Evolutionary conservation across 176 grass and related monocot species (phyloP).

Genomic region (Musa troglodytarum): DNA sequence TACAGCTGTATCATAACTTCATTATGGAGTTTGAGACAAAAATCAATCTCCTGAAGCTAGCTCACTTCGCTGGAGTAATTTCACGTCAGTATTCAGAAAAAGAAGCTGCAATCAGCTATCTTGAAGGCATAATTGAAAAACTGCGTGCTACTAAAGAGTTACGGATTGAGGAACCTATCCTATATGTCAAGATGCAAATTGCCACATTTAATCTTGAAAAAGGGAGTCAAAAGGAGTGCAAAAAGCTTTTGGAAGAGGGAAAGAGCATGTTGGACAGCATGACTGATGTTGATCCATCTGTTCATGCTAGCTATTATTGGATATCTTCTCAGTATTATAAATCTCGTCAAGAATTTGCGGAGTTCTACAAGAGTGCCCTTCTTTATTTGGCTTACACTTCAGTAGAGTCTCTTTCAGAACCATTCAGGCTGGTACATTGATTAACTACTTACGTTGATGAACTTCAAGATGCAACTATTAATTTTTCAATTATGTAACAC

Average conservation of each 20-base stretch:
- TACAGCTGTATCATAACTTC: slow-evolving; percentile 85
- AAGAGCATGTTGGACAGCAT: slow-evolving; percentile 69
- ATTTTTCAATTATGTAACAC: too few species aligned
- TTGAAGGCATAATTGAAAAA: slow-evolving; percentile 70
- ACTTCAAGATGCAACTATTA: too few species aligned
- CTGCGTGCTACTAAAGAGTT: slow-evolving; percentile 48
- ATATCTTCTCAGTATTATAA: slow-evolving; percentile 84
- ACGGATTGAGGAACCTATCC: slow-evolving; percentile 62
- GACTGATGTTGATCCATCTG: slow-evolving; percentile 82
- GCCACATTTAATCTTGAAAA: slow-evolving; percentile 65
- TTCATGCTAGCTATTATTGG: slow-evolving; percentile 84
- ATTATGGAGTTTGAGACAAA: slow-evolving; percentile 87
- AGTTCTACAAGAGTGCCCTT: slow-evolving; percentile 81
- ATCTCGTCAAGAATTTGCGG: slow-evolving; percentile 66
- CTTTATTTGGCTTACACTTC: slow-evolving; percentile 91
- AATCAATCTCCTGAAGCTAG: slow-evolving; percentile 76
- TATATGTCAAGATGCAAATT: slow-evolving; percentile 89
- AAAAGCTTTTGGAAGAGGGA: slow-evolving; percentile 78
- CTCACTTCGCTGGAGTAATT: slow-evolving; percentile 64
- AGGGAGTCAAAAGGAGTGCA: slow-evolving; percentile 69
- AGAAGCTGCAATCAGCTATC: slow-evolving; percentile 62
- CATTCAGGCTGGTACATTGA: slow-evolving; percentile 61
- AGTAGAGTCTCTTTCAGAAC: slow-evolving; percentile 65
- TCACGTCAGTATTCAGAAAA: slow-evolving; percentile 79
- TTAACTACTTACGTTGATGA: neutral